phyloP scores from a whole-genome alignment of 2,329 filamentous ascomycete genomes.

The Metarhizium brunneum region DNA sequence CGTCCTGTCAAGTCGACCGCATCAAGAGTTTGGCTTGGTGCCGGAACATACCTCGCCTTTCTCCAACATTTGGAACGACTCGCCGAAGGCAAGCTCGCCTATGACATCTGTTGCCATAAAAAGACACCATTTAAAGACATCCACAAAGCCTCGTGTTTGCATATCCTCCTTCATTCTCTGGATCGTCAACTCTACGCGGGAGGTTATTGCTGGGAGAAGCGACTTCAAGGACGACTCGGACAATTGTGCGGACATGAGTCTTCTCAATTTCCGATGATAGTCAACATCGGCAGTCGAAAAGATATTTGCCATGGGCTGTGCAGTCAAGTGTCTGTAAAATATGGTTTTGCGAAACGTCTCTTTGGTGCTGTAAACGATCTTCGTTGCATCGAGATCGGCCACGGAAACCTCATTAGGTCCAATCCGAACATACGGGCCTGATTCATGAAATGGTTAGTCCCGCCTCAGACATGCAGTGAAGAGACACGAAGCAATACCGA shows the following conservation, averaged over 20 bases:
- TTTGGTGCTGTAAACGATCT: conserved; percentile 22
- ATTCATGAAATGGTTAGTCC: background rate
- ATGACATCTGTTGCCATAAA: conserved; percentile 47
- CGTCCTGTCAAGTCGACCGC: conserved; percentile 17
- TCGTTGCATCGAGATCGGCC: conserved; percentile 12
- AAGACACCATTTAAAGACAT: conserved; percentile 44
- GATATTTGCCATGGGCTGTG: conserved; percentile 12
- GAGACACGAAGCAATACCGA: conserved; percentile 8
- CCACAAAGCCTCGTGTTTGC: conserved; percentile 21
- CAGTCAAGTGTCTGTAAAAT: conserved; percentile 14
- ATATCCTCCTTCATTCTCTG: conserved; percentile 35
- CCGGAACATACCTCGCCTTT: conserved; percentile 29
- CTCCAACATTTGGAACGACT: conserved; percentile 45
- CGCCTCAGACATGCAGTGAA: background rate
- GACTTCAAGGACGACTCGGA: conserved; percentile 25
- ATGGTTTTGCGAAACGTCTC: conserved; percentile 16
- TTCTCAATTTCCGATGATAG: conserved; percentile 29
- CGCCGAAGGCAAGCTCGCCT: conserved; percentile 43
- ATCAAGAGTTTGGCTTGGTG: background rate
- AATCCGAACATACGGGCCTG: conserved; percentile 17
- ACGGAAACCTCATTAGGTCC: conserved; percentile 14
- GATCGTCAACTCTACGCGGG: conserved; percentile 29
- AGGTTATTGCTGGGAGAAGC: conserved; percentile 23
- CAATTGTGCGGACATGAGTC: conserved; percentile 31
- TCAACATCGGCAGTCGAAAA: conserved; percentile 31